Evolutionary conservation across 2,329 filamentous ascomycete genomes (phyloP), one percentile per base, ranked within the genome.

Genomic region (Fusarium sulawesiense): DNA sequence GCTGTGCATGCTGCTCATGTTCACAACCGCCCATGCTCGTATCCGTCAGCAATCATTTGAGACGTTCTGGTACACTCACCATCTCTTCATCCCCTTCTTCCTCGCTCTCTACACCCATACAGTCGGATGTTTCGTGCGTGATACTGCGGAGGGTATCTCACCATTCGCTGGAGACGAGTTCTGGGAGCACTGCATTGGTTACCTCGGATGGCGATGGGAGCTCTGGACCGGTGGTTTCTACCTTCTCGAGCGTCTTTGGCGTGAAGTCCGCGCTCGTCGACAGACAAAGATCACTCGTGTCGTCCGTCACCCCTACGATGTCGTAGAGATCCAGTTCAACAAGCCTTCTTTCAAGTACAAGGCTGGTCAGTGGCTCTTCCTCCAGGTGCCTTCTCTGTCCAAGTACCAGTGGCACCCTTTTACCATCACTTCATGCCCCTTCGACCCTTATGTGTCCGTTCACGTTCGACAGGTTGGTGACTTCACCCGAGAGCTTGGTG

Each of bases 1-100:
- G 27, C 86, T 99, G n/a, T 98, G 94, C 86, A 99, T 99, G 96
- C 84, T 99, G 68, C 83, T 99, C 68, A 99, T 99, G 87, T 99
- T 97, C 83, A 99, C 96, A 2, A 98, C 94, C 1, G 92, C 96
- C 4, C 96, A 99, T 78, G 88, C 92, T 75, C 92, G 93, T 72
- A 98, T 99, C 71, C 92, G 96, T 57, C 95, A 98, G 79, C 96
- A 99, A 79, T 97, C 93, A 0, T 99, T 94, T 78, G 96, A 99
- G 83, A 97, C 95, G 0, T 99, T 99, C 80, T 99, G 96, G 96
- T 99, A 99, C 82, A 97, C 94, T 1, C 96, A 99, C 81, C 96
- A 99, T 76, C 88, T 99, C n/a, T 98, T 98, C 77, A 92, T 99
- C 65, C 95, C 96, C 3, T 99, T 99, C 81, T 83, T 98, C 76